Evolutionary conservation across 2,329 filamentous ascomycete species (phyloP), one percentile per base, ranked within the genome.

Genomic region (Colletotrichum liriopes): DNA sequence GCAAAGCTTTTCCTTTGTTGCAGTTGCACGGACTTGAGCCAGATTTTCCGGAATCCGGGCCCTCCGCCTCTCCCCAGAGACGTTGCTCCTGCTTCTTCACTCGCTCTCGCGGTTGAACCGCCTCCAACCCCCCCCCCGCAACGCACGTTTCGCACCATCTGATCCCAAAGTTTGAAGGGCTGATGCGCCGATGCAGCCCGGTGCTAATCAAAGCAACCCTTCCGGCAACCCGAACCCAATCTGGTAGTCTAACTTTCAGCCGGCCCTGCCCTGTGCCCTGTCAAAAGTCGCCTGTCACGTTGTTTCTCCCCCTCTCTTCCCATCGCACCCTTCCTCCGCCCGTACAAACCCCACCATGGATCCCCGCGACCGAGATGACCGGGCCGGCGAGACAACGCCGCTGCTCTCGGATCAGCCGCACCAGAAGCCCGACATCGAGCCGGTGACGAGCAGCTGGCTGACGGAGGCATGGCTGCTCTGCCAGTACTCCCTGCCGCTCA

Each of bases 401-500:
- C 41, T 72, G 54, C 54, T 72, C 23, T 56, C 70, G 56, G 70
- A 72, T 20, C 70, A 72, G 47, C 70, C 70, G 23, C 47, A 60
- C 1, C 52, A 49, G 52, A 72, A 72, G 60, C 56, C 70, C 18
- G 70, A 72, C 49, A 32, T 43, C 39, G 61, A 64, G 32, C 70
- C 65, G 23, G 65, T 51, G 37, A 20, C 43, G n/a, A 60, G 47
- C 54, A 45, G 60, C 39, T 72, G 52, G 59, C 43, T 51, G 70
- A 32, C 66, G 32, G 73, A 74, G 55, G 67, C 63, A 35, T 67
- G 73, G 45, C 39, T 74, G 35, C 66, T 74, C 45, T 61, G 69
- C 45, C 51, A 65, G 11, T 86, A 86, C 75, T 86, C 86, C 0
- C 70, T 84, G 1, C 87, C 87, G 8, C 79, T 89, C 26, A 84